A percentile compares a stretch with the other conserved stretches of the same genome.
These are phyloP conservation scores for Emmonsia crescens DNA, from an alignment of 2,329 filamentous ascomycete genomes.

Conservation along the genomic window DNA sequence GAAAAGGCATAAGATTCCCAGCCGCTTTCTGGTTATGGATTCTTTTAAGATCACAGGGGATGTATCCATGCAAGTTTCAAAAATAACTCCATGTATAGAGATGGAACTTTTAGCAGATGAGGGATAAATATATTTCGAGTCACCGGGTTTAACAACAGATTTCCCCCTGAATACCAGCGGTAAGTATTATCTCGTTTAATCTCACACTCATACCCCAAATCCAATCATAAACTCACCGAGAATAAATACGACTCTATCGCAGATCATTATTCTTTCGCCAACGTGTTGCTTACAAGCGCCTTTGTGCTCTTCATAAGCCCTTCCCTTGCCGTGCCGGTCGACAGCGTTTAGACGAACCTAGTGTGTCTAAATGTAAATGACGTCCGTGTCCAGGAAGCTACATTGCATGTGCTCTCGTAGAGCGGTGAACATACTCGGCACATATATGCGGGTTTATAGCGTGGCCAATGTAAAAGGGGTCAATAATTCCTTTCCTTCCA, in stretches of 20 bases:
- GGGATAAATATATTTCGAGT: neutral
- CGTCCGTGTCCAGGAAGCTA: neutral
- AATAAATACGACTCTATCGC: neutral
- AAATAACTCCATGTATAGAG: neutral
- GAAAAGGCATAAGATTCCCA: neutral
- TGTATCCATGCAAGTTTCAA: neutral
- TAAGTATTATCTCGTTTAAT: too few species aligned
- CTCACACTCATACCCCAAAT: neutral
- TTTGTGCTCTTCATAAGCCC: neutral
- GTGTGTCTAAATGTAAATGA: neutral
- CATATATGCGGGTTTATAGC: neutral
- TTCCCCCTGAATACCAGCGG: neutral
- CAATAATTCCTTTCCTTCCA: constrained; percentile 22
- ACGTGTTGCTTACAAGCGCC: neutral
- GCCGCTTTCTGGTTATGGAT: neutral
- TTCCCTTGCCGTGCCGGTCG: neutral
- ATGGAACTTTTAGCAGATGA: neutral
- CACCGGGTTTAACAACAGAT: neutral
- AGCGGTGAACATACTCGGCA: constrained; percentile 42
- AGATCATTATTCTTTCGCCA: neutral
- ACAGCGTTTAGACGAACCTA: neutral
- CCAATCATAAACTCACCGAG: neutral
- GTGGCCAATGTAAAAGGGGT: constrained; percentile 12
- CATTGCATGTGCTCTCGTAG: constrained; percentile 19
- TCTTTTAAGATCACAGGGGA: neutral